Base-by-base conservation (phyloP, 371 early-diverging fungal genomes). In the Mucor ambiguus region DNA sequence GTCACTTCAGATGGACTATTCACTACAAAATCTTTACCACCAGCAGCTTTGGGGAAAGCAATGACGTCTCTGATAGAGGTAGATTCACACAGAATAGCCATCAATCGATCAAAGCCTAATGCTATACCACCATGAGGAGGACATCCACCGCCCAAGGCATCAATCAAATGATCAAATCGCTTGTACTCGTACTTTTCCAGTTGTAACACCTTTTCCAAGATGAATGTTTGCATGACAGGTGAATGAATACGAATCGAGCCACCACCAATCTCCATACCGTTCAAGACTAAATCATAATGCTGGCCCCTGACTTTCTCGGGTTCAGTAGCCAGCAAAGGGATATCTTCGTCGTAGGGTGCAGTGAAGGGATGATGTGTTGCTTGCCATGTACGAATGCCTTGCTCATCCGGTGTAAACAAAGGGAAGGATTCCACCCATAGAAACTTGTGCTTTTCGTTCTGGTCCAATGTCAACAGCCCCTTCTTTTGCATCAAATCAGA, bases 301-400 rank as follows among this genome's bases (percentile, higher is more conserved):
- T 91, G 92, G 11, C 93, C 96, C 8, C 88, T 87, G 3, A 89
- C 91, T 68, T 85, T 78, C 52, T 81, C 86, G 0, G 94, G 94
- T 8, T 87, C 72, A 5, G 75, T 82, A 11, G 76, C 75, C 4
- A 96, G 71, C 18, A 91, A 67, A 1, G 83, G 77, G 6, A 91
- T 74, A 69, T 94, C 92, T 28, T 89, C 82, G 5, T 83, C 78
- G 14, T 80, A 80, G 0, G 95, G 96, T 1, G 96, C 93, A 5
- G 97, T 96, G 71, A 96, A 96, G 1, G 97, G 97, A 71, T 96
- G 95, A 70, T 96, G 97, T 0, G 94, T 94, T 3, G 95, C 82
- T 43, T 85, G 79, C 66, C 89, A 85, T 26, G 70, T 77, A 16
- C 74, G 75, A 3, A 74, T 61, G 8, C 77, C 79, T 48, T 80